Base-by-base conservation (phyloP, 176 grass and related monocot genomes). In the Oryza brachyantha region DNA sequence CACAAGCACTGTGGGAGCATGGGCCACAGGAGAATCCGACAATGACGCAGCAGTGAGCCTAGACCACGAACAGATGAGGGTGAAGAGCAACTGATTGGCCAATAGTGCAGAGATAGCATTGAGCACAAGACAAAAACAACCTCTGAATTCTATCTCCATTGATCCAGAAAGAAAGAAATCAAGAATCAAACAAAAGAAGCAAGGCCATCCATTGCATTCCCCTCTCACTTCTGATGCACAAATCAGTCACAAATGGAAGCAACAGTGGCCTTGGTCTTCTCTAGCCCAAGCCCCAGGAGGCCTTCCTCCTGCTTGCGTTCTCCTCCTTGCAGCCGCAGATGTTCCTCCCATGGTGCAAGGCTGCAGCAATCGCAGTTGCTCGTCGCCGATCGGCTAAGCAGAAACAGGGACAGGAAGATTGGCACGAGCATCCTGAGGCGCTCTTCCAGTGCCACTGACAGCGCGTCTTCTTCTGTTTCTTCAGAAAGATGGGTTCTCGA, bases 401-500 rank as follows among this genome's bases (percentile, higher is more conserved):
- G 66, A 39, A 1, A 4, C 12, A 26, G 39, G n/a, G n/a, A n/a
- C n/a, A 29, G 3, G 27, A 59, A 29, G 68, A 62, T 48, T 46
- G 70, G 68, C 12, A 42, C 66, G 5, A 70, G 66, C 66, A 14
- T 16, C 38, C 22, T 85, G 25, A 87, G 69, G 54, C 85, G 72
- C 21, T 87, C 67, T 0, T 54, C 84, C 10, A 61, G 66, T n/a
- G 9, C 43, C 13, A 60, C 35, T 22, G 37, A 37, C 78, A 76
- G 22, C 64, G 10, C 76, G 32, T 45, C 75, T 14, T 25, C 75
- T 13, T 28, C 16, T 12, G 57, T 24, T 29, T 35, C 67, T 42
- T 71, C 86, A 22, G 87, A 88, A 60, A 85, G 81, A 81, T 93
- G 87, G 87, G 17, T 90, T 72, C 88, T 93, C 39, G 78, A 93